Evolutionary conservation across 2,329 filamentous ascomycete genomes (phyloP), one percentile per base, ranked within the genome.

Genomic region (Lachnellula subtilissima): DNA sequence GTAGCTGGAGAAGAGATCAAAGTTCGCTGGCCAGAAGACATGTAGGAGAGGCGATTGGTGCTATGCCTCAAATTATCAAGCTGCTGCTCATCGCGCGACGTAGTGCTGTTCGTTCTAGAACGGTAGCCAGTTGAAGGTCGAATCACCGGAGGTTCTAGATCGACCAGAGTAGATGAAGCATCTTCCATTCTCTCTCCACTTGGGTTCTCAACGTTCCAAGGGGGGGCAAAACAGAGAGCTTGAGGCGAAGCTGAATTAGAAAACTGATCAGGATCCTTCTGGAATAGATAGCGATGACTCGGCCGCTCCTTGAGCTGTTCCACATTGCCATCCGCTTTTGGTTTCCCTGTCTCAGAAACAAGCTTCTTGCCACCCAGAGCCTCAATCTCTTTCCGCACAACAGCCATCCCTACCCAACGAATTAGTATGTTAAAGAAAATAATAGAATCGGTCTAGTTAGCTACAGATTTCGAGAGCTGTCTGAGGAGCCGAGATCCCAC

Each of bases 381-480:
- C 63, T 89, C 85, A 51, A 93, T 91, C 65, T 89, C 85, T 53
- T 79, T 79, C 40, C 89, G 81, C 32, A 93, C 74, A 0, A 79
- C 76, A 1, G 79, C 77, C 68, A 93, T 83, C 89, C 28, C 28
- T 32, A 8, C 28, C 9, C 28, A 32, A 32, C 4, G 28, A 32
- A 32, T 32, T 9, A 32, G 28, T 32, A 11, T 32, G 28, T 11
- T 32, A 11, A 4, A 32, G n/a, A 32, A 8, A 32, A 32, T 4
- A 28, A 28, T 8, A 8, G 7, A 32, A 4, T 11, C 28, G 9
- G 8, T 32, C 28, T 32, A 32, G 9, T 8, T 4, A 32, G 8
- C 28, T 32, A 32, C 9, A 11, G 28, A 32, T 2, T 9, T 32
- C 28, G 28, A 8, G 8, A 9, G 8, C 8, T 11, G 8, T 11